Percentiles rank a stretch among this genome's conserved stretches.
Evolutionary conservation across 257 asterid genomes (phyloP).

Genomic region (Solanum raphanifolium): DNA sequence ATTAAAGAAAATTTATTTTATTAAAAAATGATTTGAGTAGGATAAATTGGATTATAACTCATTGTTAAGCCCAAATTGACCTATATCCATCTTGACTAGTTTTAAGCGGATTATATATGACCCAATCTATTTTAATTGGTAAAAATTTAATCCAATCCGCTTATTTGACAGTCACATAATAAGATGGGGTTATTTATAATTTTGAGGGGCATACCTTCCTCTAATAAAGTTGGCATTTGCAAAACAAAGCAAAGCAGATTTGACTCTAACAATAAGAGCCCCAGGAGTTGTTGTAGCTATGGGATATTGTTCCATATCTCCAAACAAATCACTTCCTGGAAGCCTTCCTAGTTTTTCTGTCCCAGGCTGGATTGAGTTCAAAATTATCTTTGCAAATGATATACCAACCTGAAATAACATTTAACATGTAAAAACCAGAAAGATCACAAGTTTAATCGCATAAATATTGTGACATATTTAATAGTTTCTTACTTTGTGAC

Average conservation of each 20-base stretch:
- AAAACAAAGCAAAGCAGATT: conserved; percentile 29
- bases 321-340: conserved; percentile 26
- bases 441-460: no score
- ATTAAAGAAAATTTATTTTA: neutral
- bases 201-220: conserved; percentile 3
- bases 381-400: conserved; percentile 23
- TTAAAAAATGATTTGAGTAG: neutral
- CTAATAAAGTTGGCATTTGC: conserved; percentile 22
- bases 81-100: no score
- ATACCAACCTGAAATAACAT: conserved; percentile 20
- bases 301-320: conserved; percentile 27
- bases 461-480: neutral
- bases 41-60: no score
- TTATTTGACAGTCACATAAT: no score
- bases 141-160: no score
- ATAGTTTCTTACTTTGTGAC: neutral
- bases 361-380: conserved; percentile 21
- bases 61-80: no score
- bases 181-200: neutral
- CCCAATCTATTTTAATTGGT: no score
- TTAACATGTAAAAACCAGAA: neutral
- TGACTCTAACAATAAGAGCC: conserved; percentile 20
- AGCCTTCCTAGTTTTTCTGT: conserved; percentile 25
- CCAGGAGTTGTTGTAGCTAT: conserved; percentile 21
- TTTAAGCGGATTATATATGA: no score